A percentile compares a stretch with the other conserved stretches of the same genome.
Evolutionary conservation across 108 stramenopile genomes (phyloP).

Genomic region (Nitzschia inconspicua): DNA sequence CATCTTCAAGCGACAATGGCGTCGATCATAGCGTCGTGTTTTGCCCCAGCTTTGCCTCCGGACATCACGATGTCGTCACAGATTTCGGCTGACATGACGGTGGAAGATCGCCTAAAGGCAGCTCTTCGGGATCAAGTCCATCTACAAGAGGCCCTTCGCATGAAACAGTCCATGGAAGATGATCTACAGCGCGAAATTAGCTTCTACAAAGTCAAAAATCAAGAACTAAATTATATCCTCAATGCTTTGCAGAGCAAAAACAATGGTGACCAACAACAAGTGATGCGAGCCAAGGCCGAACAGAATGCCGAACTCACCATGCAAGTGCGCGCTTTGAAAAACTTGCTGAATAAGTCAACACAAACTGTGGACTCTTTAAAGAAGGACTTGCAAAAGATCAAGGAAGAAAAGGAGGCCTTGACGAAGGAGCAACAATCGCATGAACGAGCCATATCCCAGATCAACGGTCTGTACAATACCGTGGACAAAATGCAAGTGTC

Average conservation of each 20-base stretch:
- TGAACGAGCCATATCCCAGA: background rate
- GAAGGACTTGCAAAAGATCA: background rate
- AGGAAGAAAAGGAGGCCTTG: background rate
- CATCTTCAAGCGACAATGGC: too few relatives aligned
- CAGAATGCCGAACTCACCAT: constrained; percentile 8
- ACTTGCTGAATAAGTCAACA: background rate
- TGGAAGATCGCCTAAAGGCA: too few relatives aligned
- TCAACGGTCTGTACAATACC: background rate
- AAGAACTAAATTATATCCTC: constrained; percentile 7
- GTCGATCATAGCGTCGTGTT: too few relatives aligned
- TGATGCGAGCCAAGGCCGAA: constrained; percentile 5
- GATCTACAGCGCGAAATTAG: background rate
- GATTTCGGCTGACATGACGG: too few relatives aligned
- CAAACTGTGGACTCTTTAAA: background rate
- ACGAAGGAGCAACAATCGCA: background rate
- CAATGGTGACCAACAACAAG: background rate
- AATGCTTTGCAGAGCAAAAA: constrained; percentile 1
- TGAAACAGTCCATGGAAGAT: background rate
- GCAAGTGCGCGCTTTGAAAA: background rate
- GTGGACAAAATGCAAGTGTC: background rate
- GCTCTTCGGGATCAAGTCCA: too few relatives aligned
- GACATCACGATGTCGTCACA: too few relatives aligned
- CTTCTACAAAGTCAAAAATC: background rate
- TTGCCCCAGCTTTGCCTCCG: too few relatives aligned
- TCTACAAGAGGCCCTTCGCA: background rate